Evolutionary conservation across 2,329 filamentous ascomycete genomes (phyloP).

Genomic region (Hyphodiscus sp.): DNA sequence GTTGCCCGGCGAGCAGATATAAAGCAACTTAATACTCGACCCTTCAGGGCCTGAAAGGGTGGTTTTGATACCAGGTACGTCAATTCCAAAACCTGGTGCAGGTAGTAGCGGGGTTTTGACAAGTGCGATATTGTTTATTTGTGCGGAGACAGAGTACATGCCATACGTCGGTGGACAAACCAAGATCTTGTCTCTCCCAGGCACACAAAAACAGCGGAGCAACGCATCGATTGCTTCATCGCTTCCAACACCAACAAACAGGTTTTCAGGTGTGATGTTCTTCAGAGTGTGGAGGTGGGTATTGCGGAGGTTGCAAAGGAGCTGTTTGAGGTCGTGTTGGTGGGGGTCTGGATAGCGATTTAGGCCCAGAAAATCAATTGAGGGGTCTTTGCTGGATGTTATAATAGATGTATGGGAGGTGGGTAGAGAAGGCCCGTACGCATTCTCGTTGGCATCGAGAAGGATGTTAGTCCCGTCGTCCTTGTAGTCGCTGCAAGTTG

Average conservation of each 20-base stretch:
- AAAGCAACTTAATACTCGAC: conserved; percentile 73
- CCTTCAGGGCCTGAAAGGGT: conserved; percentile 53
- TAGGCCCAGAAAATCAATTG: conserved; percentile 72
- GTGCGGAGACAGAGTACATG: conserved; percentile 94
- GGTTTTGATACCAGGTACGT: conserved; percentile 61
- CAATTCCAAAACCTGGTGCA: conserved; percentile 66
- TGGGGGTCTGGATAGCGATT: conserved; percentile 97
- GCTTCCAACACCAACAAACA: conserved; percentile 93
- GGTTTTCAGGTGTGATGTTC: conserved; percentile 67
- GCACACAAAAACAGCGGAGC: conserved; percentile 85
- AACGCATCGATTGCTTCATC: conserved; percentile 96
- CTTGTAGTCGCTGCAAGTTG: conserved; percentile 78
- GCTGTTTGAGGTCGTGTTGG: conserved; percentile 78
- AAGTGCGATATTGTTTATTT: conserved; percentile 85
- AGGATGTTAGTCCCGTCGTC: conserved; percentile 94
- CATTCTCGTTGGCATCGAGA: conserved; percentile 97
- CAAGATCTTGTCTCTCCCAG: conserved; percentile 81
- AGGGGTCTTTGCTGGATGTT: conserved; percentile 40
- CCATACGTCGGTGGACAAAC: conserved; percentile 96
- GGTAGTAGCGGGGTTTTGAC: conserved; percentile 78
- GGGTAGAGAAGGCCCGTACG: conserved; percentile 75
- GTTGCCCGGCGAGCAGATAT: conserved; percentile 93
- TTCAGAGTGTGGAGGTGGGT: conserved; percentile 72
- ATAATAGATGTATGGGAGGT: conserved; percentile 36
- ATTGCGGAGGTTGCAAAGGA: conserved; percentile 82